Evolutionary conservation across 768 basidiomycete species (phyloP).

Genomic region (Phylloporus rhodoxanthus): DNA sequence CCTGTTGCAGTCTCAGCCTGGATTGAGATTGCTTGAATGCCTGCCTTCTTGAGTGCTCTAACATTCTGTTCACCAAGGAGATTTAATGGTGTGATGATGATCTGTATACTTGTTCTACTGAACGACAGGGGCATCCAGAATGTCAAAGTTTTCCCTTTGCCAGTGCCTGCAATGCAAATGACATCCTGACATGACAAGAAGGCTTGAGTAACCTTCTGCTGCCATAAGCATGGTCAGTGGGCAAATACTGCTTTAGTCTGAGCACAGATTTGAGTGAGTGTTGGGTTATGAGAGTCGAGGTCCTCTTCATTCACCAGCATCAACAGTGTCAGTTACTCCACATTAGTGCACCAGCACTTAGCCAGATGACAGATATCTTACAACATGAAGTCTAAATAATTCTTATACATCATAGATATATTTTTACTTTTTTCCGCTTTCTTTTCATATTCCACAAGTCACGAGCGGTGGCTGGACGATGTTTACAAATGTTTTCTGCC

Average conservation of each 20-base stretch:
- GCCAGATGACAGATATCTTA: neutral
- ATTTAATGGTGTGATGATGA: neutral
- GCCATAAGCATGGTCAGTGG: neutral
- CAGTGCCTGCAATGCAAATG: neutral
- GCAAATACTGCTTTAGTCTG: neutral
- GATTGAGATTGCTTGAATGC: neutral
- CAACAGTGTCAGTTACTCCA: neutral
- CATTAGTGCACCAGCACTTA: too few species aligned
- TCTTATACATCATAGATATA: neutral
- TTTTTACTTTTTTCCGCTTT: neutral
- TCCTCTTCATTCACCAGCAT: neutral
- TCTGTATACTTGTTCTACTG: neutral
- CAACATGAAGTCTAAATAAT: neutral
- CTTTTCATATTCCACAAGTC: neutral
- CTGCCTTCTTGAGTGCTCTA: neutral
- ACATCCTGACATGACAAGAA: neutral
- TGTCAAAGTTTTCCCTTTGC: neutral
- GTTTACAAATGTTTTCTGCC: neutral
- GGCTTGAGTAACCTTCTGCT: neutral
- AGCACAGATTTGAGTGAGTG: neutral
- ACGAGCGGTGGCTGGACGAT: neutral
- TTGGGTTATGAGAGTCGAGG: neutral
- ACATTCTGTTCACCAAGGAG: neutral
- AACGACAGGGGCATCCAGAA: neutral
- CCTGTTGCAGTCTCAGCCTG: neutral